Evolutionary conservation across 2,329 filamentous ascomycete genomes (phyloP).

Genomic region (Verticillium zaregamsianum): DNA sequence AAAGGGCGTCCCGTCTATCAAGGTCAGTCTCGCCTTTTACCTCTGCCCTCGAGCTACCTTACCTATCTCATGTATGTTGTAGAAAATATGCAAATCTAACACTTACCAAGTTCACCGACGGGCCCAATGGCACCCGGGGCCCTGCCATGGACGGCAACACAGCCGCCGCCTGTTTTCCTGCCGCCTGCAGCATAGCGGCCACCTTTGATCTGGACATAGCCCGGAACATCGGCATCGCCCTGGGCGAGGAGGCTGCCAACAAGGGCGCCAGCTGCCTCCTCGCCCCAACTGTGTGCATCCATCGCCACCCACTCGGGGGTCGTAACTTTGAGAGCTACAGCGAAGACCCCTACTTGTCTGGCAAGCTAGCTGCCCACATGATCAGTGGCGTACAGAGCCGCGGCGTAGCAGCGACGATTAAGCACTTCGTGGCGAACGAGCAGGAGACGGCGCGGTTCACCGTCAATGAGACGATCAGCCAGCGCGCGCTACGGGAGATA

Average conservation of each 20-base stretch:
- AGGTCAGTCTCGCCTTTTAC: no score
- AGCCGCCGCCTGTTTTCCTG: slow-evolving; percentile 15
- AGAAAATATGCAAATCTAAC: no score
- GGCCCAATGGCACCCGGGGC: slow-evolving; percentile 11
- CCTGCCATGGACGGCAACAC: slow-evolving; percentile 10
- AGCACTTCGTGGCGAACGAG: slow-evolving; percentile 26
- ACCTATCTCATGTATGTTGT: no score
- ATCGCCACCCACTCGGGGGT: slow-evolving; percentile 31
- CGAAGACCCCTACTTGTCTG: slow-evolving; percentile 41
- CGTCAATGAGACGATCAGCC: slow-evolving; percentile 21
- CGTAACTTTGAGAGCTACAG: slow-evolving; percentile 25
- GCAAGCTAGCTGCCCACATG: slow-evolving; percentile 28
- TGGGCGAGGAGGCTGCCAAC: slow-evolving; percentile 43
- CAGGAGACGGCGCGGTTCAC: slow-evolving; percentile 24
- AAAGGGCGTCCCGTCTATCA: no score
- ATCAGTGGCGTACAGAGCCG: slow-evolving; percentile 30
- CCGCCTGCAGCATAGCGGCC: slow-evolving; percentile 43
- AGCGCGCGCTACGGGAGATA: slow-evolving; percentile 28
- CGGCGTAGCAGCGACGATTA: slow-evolving; percentile 5
- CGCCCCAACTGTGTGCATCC: slow-evolving; percentile 27
- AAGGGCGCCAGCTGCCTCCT: slow-evolving; percentile 67
- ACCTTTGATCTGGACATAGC: slow-evolving; percentile 59
- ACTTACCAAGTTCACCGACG: slow-evolving; percentile 12
- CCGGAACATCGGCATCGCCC: slow-evolving; percentile 47
- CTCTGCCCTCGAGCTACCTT: no score